Evolutionary conservation across 1,139 yeast genomes (phyloP).

Genomic region (Candida dubliniensis): DNA sequence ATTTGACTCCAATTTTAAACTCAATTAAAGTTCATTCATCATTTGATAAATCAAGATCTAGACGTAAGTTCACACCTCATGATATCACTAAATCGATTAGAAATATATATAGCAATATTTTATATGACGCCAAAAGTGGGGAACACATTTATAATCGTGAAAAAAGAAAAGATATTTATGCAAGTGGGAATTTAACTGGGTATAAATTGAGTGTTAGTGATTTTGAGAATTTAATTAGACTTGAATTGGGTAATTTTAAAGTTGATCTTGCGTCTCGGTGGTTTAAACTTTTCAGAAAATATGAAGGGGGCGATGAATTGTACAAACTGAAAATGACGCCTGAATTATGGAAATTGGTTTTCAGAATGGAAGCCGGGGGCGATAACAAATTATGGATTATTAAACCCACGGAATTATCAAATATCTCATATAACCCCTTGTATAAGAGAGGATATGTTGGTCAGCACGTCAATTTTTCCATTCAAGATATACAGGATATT

Average conservation of each 20-base stretch:
- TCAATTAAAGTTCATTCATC: conserved; percentile 1
- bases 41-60: background rate
- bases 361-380: conserved; percentile 38
- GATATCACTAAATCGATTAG: conserved; percentile 24
- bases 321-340: conserved; percentile 25
- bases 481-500: conserved; percentile 5
- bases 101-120: conserved; percentile 27
- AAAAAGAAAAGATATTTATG: conserved; percentile 22
- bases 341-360: conserved; percentile 36
- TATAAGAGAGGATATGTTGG: conserved; percentile 7
- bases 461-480: conserved; percentile 4
- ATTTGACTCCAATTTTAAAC: conserved; percentile 9
- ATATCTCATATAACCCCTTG: conserved; percentile 15
- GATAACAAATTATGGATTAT: conserved; percentile 33
- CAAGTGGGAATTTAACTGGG: conserved; percentile 20
- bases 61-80: background rate
- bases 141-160: conserved; percentile 24
- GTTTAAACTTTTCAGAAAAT: conserved; percentile 35
- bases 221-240: conserved; percentile 38
- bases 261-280: conserved; percentile 43
- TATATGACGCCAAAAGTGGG: conserved; percentile 19
- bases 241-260: conserved; percentile 38
- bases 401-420: conserved; percentile 23
- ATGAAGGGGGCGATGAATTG: conserved; percentile 17
- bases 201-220: conserved; percentile 27